Evolutionary conservation across 108 stramenopile genomes (phyloP), one percentile per base, ranked within the genome.

Genomic region (Fistulifera pelliculosa): DNA sequence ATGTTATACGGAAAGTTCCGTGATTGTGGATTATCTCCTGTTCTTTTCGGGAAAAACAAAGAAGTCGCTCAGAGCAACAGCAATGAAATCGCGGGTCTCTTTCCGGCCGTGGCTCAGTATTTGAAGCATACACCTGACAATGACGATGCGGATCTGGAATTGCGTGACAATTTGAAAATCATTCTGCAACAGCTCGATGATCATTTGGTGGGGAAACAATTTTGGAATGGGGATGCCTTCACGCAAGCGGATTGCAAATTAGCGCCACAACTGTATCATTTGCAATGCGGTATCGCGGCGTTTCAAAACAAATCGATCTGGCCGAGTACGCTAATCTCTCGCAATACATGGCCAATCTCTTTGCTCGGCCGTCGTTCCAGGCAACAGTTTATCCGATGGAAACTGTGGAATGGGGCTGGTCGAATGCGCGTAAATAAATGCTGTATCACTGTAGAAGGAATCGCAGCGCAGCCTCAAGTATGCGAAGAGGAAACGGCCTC

Each of bases 381-480:
- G 56, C 53, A 10, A 83, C 90, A 5, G 48, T 70, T 16, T 90
- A 90, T 72, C 69, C 77, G 8, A 60, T 68, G 19, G 85, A 90
- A 41, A 79, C 77, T 0, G 70, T 91, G 39, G 48, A 83, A 23
- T 91, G 85, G 85, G 90, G 90, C 12, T 91, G 90, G 90, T 15
- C 42, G 1, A 75, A 75, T 61, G 74, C 79, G 8, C 47, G 79
- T 40, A 27, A 57, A 23, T 69, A 64, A 27, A 6, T 8, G 31
- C 6, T 35, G 3, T n/a, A n/a, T n/a, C n/a, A n/a, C n/a, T n/a
- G n/a, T 35, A 35, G 31, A 35, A 35, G 8, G 31, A 35, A n/a
- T n/a, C n/a, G n/a, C n/a, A n/a, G n/a, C n/a, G n/a, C n/a, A n/a
- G n/a, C n/a, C n/a, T n/a, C n/a, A n/a, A n/a, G n/a, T n/a, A n/a